Base-by-base conservation (phyloP, 495 filamentous ascomycete genomes). In the Tuber brumale region DNA sequence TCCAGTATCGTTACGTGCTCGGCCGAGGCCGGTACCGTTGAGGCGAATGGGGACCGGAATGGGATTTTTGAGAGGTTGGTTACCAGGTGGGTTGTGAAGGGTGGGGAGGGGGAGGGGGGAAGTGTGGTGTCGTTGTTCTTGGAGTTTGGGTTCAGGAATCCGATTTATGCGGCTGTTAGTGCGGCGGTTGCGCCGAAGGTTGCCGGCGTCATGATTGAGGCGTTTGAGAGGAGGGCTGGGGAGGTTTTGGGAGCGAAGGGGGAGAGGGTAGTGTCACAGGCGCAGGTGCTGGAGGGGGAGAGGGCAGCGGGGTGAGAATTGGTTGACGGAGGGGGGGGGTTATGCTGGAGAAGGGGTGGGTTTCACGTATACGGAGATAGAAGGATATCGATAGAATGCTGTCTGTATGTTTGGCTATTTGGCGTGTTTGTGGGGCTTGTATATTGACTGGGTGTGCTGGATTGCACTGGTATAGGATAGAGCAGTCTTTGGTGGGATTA, bases 181-280 rank as follows among this genome's bases (percentile, higher is more conserved):
- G 86, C 89, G 72, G 91, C 91, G 41, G 88, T 94, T 69, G 92
- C 92, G 81, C 93, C 92, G 66, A 92, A 92, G 85, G 91, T 97
- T 81, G 95, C 92, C 39, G 89, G 88, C 18, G 86, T 92, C 72
- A 95, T 99, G 94, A 91, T 99, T 81, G 89, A 92, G 85, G 95
- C 95, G 43, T 99, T 98, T 87, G 94, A 97, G 87, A 88, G 87
- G 86, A 86, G 93, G 82, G 92, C 92, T 61, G 85, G 86, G 85
- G 86, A 88, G 79, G 70, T 91, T 42, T 84, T 91, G 78, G 87
- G 88, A 72, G 75, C 75, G 31, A 41, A 73, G 23, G 46, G 69
- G 39, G 75, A 70, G n/a, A 70, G 39, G 27, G 70, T 8, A 8
- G n/a, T 70, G 74, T 9, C 70, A 41, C 72, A 71, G 70, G 69